Base-by-base conservation (phyloP, 192 early-diverging fungal species). In the Umbelopsis ramanniana region DNA sequence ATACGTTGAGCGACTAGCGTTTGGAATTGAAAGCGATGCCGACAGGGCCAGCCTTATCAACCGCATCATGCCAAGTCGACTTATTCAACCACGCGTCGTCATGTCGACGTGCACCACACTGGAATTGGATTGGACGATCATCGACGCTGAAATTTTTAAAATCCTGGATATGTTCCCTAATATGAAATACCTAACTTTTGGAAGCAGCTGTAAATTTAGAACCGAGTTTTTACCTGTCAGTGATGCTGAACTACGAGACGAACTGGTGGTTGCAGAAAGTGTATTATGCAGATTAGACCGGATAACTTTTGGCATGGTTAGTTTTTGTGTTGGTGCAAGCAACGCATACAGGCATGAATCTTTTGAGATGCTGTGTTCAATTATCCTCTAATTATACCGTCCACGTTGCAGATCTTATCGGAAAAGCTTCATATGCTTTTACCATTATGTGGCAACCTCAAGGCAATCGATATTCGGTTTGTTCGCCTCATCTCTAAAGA, bases 21-120 rank as follows among this genome's bases (percentile, higher is more conserved):
- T 63, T 63, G 57, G 57, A 38, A 63, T 63, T n/a, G 57, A 63
- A 63, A 11, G 57, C 14, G 57, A 63, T 37, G 57, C 57, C 14
- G 57, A 63, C 1, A 6, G 57, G 37, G 12, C 17, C 2, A 63
- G n/a, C 35, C 14, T 63, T 11, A 9, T 63, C 14, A 63, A 63
- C 33, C 33, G 33, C 33, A 29, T 63, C 11, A 37, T 63, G 33
- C 57, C 29, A 19, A 63, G 57, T 12, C 23, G 33, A 35, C 26
- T 63, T 8, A 8, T 35, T 11, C 29, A 37, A 17, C 33, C 57
- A 37, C 2, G 29, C 6, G 35, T 35, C 0, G 33, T 29, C 6
- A 19, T 63, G 26, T 63, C 33, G 24, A 14, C 15, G 26, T 63
- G 57, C 57, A 63, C 15, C 3, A 19, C 33, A 29, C 14, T 63